Evolutionary conservation across 495 filamentous ascomycete species (phyloP), one percentile per base, ranked within the genome.

Genomic region (Astrocystis sublimbata): DNA sequence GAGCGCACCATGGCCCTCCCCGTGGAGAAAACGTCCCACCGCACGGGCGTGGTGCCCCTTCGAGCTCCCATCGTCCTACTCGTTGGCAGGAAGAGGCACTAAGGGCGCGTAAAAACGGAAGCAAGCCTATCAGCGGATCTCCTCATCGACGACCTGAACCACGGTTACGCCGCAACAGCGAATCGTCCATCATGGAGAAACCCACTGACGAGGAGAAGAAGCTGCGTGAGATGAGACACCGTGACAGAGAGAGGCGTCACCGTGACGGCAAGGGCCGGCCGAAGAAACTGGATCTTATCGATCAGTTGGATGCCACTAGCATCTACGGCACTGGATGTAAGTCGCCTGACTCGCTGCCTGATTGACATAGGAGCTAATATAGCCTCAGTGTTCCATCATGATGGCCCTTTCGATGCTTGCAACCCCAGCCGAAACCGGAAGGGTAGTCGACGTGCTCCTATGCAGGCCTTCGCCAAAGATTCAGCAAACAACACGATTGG

Each of bases 401-500:
- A 99, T 71, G 96, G 96, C 24, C 96, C 96, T 8, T 99, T 97
- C 68, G 96, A 99, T 77, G 96, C 96, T 15, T 94, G 92, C 75
- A 97, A 97, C 67, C 93, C 96, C 6, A 89, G 94, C 73, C 90
- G 96, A 61, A 99, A 99, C 72, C 87, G 91, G 50, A 91, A 90
- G 68, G 90, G 89, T 53, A 84, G 88, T 63, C 85, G 87, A 58
- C 87, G 89, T 30, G 92, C 94, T 12, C 96, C 96, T 2, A 96
- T 99, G 91, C 88, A 97, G 71, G 96, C 96, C 6, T 99, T 98
- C 76, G 92, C 96, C 19, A 87, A 89, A 62, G 91, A 88, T 64
- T 96, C 92, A 9, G 81, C 87, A 58, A 99, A 99, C 78, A 98
- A 97, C 78, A 86, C 88, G 3, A 75, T 99, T 23, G 93, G 93